Evolutionary conservation across 106 monocot species (phyloP).

Genomic region (Amphibolis antarctica): DNA sequence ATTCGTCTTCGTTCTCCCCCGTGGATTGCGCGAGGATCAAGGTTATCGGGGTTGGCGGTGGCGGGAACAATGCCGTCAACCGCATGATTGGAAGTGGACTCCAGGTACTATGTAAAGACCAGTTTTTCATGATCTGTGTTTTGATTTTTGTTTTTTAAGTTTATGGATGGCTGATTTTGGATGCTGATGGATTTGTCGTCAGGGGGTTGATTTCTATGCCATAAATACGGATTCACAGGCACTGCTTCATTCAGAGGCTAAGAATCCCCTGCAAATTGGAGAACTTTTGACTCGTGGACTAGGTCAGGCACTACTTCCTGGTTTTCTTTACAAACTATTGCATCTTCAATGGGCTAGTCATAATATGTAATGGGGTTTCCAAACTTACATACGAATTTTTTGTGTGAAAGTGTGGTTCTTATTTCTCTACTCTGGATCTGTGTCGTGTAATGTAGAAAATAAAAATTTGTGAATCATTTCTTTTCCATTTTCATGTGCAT

Average conservation of each 20-base stretch:
- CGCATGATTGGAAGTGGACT: conserved; percentile 95
- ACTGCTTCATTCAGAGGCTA: conserved; percentile 71
- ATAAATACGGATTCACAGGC: conserved; percentile 94
- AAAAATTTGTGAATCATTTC: too few species aligned
- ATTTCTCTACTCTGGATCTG: too few species aligned
- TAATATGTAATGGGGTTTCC: too few species aligned
- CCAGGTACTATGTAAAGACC: conserved; percentile 65
- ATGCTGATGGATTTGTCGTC: conserved; percentile 9
- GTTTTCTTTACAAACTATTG: neutral
- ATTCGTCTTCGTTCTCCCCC: conserved; percentile 4
- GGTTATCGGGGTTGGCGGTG: conserved; percentile 92
- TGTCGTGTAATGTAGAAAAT: too few species aligned
- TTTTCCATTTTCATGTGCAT: too few species aligned
- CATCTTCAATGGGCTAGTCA: neutral
- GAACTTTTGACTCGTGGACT: conserved; percentile 93
- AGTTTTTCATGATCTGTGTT: neutral
- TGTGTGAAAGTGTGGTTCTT: too few species aligned
- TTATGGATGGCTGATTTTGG: neutral
- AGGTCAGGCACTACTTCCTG: conserved; percentile 33
- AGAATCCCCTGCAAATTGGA: conserved; percentile 84
- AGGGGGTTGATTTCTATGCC: conserved; percentile 94
- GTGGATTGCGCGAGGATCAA: conserved; percentile 63
- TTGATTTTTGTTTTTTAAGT: neutral
- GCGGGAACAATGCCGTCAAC: conserved; percentile 95
- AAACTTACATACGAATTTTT: too few species aligned